phyloP scores from a whole-genome alignment of 2,329 filamentous ascomycete genomes.

The Penicillium paneum region DNA sequence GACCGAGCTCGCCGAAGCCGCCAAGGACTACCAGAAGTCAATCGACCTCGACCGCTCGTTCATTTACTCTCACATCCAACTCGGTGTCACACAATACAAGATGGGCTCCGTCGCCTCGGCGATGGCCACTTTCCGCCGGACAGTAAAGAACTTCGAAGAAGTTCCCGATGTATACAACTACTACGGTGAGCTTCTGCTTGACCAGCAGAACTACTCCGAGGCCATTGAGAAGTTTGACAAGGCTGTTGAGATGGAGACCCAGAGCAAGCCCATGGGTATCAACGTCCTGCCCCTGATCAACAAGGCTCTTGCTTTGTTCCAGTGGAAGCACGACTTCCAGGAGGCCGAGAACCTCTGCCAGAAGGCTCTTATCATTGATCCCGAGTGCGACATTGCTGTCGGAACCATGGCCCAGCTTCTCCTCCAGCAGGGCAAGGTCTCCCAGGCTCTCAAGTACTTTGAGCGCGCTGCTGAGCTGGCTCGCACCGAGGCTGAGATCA shows the following conservation, averaged over 20 bases:
- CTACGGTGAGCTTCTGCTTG: conserved; percentile 92
- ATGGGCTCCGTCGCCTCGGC: conserved; percentile 97
- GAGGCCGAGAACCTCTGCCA: conserved; percentile 96
- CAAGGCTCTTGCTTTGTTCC: conserved; percentile 94
- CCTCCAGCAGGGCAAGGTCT: conserved; percentile 95
- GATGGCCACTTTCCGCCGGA: conserved; percentile 96
- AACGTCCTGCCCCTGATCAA: conserved; percentile 97
- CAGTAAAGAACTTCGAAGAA: conserved; percentile 97
- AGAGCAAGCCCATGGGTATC: conserved; percentile 89
- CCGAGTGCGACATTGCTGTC: conserved; percentile 97
- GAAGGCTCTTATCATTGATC: conserved; percentile 96
- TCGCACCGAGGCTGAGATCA: conserved; percentile 89
- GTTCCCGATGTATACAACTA: conserved; percentile 99
- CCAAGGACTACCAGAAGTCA: conserved; percentile 98
- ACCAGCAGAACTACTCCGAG: conserved; percentile 93
- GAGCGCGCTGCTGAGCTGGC: conserved; percentile 93
- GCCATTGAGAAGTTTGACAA: conserved; percentile 98
- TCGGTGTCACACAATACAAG: conserved; percentile 99
- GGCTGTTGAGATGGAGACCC: conserved; percentile 98
- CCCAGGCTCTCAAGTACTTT: conserved; percentile 92
- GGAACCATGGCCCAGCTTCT: conserved; percentile 98
- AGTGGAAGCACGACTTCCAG: conserved; percentile 95
- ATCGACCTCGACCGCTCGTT: conserved; percentile 95
- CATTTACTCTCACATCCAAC: conserved; percentile 99
- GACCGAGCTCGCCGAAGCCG: conserved; percentile 84